phyloP scores from a whole-genome alignment of 352 stramenopile species.

The Pythium scleroteichum region DNA sequence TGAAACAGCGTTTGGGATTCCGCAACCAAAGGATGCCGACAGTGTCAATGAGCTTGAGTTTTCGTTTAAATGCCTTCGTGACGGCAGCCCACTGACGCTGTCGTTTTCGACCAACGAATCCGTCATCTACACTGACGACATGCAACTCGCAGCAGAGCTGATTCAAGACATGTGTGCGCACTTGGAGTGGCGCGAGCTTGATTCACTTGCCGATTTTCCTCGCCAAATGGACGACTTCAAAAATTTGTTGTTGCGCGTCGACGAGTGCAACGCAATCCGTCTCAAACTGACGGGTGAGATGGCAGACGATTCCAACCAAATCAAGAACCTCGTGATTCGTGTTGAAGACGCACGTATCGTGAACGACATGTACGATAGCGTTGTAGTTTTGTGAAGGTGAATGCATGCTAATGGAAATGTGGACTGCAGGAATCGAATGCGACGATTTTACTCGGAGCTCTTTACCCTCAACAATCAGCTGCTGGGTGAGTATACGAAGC shows the following conservation, averaged over 20 bases:
- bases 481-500: constrained; percentile 91
- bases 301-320: constrained; percentile 90
- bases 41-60: constrained; percentile 39
- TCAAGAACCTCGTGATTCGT: constrained; percentile 91
- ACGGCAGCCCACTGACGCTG: constrained; percentile 51
- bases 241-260: constrained; percentile 69
- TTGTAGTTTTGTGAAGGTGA: not conserved
- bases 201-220: constrained; percentile 86
- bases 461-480: constrained; percentile 91
- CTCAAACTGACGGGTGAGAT: constrained; percentile 92
- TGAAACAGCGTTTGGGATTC: constrained; percentile 61
- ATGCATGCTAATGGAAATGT: not conserved
- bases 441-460: constrained; percentile 89
- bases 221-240: constrained; percentile 86
- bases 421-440: constrained; percentile 63
- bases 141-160: constrained; percentile 84
- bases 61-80: constrained; percentile 62
- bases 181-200: constrained; percentile 86
- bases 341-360: constrained; percentile 92
- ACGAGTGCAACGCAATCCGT: constrained; percentile 87
- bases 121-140: constrained; percentile 77
- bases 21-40: constrained; percentile 38
- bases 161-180: constrained; percentile 87
- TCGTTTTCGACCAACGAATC: constrained; percentile 56
- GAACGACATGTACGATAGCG: constrained; percentile 84